These are phyloP conservation scores for Trichoderma koningiopsis DNA, from an alignment of 2,329 filamentous ascomycete species.

Conservation along the genomic window DNA sequence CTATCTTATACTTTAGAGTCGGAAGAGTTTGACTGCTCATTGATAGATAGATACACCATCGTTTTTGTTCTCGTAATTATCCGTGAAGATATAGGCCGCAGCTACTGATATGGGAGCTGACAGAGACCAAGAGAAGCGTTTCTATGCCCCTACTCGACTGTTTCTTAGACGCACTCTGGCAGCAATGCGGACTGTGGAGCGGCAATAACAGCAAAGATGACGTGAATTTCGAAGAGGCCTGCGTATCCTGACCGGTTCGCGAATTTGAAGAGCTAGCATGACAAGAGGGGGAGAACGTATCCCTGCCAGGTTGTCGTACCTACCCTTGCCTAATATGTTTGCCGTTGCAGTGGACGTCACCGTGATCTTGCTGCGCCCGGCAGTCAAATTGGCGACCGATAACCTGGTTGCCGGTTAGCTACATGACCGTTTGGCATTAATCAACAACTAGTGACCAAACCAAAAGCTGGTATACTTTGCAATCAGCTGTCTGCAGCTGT, in stretches of 20 bases:
- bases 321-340: not conserved
- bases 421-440: not conserved
- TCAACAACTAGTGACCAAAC: too few species aligned
- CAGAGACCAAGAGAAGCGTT: not conserved
- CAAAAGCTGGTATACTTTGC: not conserved
- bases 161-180: not conserved
- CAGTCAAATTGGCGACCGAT: slow-evolving; percentile 2
- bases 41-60: not conserved
- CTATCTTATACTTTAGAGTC: not conserved
- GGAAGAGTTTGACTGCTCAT: not conserved
- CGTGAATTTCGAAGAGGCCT: not conserved
- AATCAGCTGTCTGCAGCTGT: not conserved
- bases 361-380: slow-evolving; percentile 9
- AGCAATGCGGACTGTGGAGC: not conserved
- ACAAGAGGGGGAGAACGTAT: not conserved
- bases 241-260: not conserved
- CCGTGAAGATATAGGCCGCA: not conserved
- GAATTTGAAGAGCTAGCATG: not conserved
- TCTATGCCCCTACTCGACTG: not conserved
- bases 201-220: not conserved
- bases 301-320: not conserved
- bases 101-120: not conserved
- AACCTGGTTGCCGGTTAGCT: slow-evolving; percentile 6
- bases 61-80: not conserved
- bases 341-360: slow-evolving; percentile 17